These are phyloP conservation scores for Rhododendron griersonianum DNA, from an alignment of 148 eudicot genomes.

Conservation along the genomic window DNA sequence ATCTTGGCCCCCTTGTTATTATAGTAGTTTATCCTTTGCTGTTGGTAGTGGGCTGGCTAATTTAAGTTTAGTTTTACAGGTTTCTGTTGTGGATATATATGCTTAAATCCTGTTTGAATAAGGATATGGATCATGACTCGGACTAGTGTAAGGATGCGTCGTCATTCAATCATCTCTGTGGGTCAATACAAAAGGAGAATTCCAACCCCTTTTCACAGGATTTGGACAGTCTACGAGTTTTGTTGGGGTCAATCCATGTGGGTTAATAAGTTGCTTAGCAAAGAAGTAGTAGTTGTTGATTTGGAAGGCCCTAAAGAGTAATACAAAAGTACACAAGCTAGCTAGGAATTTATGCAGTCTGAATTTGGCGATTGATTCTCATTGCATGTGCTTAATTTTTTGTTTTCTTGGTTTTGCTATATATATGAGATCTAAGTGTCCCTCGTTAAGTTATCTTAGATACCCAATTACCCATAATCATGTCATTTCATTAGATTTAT, in stretches of 20 bases:
- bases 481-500: not conserved
- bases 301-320: not conserved
- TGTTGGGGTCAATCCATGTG: not conserved
- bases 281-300: slow-evolving; percentile 4
- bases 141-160: not conserved
- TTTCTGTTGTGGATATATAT: not conserved
- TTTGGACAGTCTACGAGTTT: not conserved
- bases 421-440: not conserved
- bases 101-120: not conserved
- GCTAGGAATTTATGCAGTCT: not conserved
- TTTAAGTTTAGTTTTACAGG: not conserved
- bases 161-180: not conserved
- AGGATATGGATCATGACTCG: slow-evolving; percentile 5
- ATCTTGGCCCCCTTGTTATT: not conserved
- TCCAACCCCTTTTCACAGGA: not conserved
- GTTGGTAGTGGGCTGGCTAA: not conserved
- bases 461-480: not conserved
- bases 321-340: no score
- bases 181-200: not conserved
- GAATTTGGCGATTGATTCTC: not conserved
- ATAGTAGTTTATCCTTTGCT: not conserved
- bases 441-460: not conserved
- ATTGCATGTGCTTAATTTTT: not conserved
- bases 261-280: slow-evolving; percentile 1
- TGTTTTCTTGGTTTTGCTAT: not conserved